A percentile compares a stretch with the other conserved stretches of the same genome.
These are phyloP conservation scores for Tripterygium wilfordii DNA, from an alignment of 177 flowering plant species.

Conservation along the genomic window DNA sequence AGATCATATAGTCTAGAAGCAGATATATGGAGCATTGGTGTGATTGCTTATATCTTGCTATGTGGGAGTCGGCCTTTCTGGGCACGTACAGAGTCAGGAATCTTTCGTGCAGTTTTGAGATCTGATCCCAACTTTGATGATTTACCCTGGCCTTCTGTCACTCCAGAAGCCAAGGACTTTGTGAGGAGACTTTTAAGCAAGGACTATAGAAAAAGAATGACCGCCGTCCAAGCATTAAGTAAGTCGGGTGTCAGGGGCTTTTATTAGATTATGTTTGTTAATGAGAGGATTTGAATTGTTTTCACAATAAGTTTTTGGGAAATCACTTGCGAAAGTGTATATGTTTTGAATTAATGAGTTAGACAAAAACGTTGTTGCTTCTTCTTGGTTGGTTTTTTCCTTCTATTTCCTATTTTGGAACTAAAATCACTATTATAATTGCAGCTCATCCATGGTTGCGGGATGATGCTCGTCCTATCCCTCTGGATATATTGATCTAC, in stretches of 20 bases:
- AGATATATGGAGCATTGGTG: slow-evolving; percentile 80
- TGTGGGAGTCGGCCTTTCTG: slow-evolving; percentile 83
- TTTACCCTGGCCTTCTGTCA: slow-evolving; percentile 66
- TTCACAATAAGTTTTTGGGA: too few species aligned
- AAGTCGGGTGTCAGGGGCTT: slow-evolving; percentile 23
- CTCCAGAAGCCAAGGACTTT: slow-evolving; percentile 65
- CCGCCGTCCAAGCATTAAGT: slow-evolving; percentile 74
- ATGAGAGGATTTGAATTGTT: too few species aligned
- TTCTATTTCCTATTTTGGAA: too few species aligned
- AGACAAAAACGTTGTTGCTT: background rate
- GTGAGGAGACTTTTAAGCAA: slow-evolving; percentile 65
- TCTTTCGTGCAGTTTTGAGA: slow-evolving; percentile 67
- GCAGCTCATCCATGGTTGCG: slow-evolving; percentile 79
- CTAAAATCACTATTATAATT: slow-evolving; percentile 3
- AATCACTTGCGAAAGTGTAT: too few species aligned
- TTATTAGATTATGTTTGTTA: too few species aligned
- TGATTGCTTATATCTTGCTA: slow-evolving; percentile 56
- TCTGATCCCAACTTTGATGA: slow-evolving; percentile 72
- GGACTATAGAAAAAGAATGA: slow-evolving; percentile 71
- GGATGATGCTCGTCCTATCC: slow-evolving; percentile 44
- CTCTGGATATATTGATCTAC: slow-evolving; percentile 57
- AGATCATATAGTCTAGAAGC: slow-evolving; percentile 68
- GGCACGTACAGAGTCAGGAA: slow-evolving; percentile 78
- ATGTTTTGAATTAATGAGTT: background rate
- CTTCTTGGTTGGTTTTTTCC: background rate